phyloP scores from a whole-genome alignment of 768 basidiomycete species.

The Macrolepiota dolichaula region DNA sequence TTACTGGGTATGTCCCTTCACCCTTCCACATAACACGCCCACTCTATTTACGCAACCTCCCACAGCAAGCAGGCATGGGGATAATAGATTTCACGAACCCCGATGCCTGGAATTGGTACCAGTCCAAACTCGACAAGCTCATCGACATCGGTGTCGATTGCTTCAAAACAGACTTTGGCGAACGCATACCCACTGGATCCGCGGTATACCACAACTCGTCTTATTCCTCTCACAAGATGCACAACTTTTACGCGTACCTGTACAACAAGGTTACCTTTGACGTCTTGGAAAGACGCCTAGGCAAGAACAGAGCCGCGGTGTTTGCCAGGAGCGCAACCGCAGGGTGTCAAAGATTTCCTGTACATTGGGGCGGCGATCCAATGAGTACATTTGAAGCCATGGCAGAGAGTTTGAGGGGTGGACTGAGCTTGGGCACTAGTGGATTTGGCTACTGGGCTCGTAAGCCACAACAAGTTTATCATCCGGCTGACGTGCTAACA shows the following conservation, averaged over 20 bases:
- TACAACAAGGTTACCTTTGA: conserved; percentile 45
- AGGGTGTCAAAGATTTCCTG: conserved; percentile 40
- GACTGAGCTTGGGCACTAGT: conserved; percentile 35
- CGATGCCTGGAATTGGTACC: conserved; percentile 41
- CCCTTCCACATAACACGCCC: background rate
- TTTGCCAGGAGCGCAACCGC: conserved; percentile 46
- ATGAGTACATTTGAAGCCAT: conserved; percentile 46
- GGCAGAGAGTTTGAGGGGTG: conserved; percentile 45
- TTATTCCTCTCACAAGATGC: conserved; percentile 20
- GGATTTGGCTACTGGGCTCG: conserved; percentile 44
- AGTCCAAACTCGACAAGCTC: conserved; percentile 32
- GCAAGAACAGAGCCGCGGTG: conserved; percentile 37
- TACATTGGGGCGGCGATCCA: conserved; percentile 44
- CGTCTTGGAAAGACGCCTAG: conserved; percentile 31
- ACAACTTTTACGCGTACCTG: conserved; percentile 26
- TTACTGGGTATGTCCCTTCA: conserved; percentile 26
- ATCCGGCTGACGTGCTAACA: background rate
- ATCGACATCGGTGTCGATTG: conserved; percentile 40
- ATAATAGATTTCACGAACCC: conserved; percentile 44
- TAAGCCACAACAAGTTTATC: conserved; percentile 10
- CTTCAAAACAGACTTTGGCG: conserved; percentile 35
- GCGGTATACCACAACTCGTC: conserved; percentile 24
- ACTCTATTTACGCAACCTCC: background rate
- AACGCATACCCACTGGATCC: conserved; percentile 38
- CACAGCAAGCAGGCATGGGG: conserved; percentile 38